phyloP scores from a whole-genome alignment of 331 rosid species.

The Saraca asoca region DNA sequence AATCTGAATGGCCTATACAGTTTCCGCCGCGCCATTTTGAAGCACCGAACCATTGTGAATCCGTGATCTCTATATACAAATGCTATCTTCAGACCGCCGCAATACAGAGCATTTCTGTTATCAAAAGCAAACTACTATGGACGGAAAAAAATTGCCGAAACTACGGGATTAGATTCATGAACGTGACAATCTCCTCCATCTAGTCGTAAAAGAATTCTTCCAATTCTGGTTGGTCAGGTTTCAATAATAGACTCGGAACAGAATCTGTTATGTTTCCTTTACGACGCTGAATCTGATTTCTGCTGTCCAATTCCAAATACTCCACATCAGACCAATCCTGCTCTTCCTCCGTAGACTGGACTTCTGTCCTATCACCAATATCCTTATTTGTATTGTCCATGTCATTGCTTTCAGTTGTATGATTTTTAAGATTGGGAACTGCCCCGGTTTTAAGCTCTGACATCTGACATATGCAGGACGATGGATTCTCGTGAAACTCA shows the following conservation, averaged over 20 bases:
- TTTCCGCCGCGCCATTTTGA: slow-evolving; percentile 1
- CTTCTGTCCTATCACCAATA: slow-evolving; percentile 36
- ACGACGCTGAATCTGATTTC: slow-evolving; percentile 32
- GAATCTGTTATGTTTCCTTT: slow-evolving; percentile 35
- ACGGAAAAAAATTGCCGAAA: slow-evolving; percentile 28
- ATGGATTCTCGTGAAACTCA: slow-evolving; percentile 84
- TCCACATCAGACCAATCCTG: slow-evolving; percentile 53
- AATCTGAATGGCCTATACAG: slow-evolving; percentile 19
- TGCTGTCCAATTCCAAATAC: slow-evolving; percentile 42
- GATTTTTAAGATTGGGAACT: slow-evolving; percentile 27
- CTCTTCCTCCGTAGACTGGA: slow-evolving; percentile 51
- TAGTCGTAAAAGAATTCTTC: slow-evolving; percentile 76
- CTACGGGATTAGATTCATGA: slow-evolving; percentile 1
- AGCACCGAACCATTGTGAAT: too few species aligned
- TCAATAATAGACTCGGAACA: slow-evolving; percentile 31
- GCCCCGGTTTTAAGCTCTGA: slow-evolving; percentile 33
- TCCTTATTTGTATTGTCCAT: too few species aligned
- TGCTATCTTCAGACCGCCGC: slow-evolving; percentile 22
- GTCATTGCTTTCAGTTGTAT: slow-evolving; percentile 35
- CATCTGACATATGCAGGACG: slow-evolving; percentile 71
- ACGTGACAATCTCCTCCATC: slow-evolving; percentile 3
- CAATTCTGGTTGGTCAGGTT: slow-evolving; percentile 52
- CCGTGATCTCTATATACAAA: slow-evolving; percentile 39
- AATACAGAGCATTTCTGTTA: slow-evolving; percentile 3
- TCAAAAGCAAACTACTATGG: slow-evolving; percentile 12